phyloP scores from a whole-genome alignment of 495 filamentous ascomycete species.

The Lasiosphaeriaceae sp. region DNA sequence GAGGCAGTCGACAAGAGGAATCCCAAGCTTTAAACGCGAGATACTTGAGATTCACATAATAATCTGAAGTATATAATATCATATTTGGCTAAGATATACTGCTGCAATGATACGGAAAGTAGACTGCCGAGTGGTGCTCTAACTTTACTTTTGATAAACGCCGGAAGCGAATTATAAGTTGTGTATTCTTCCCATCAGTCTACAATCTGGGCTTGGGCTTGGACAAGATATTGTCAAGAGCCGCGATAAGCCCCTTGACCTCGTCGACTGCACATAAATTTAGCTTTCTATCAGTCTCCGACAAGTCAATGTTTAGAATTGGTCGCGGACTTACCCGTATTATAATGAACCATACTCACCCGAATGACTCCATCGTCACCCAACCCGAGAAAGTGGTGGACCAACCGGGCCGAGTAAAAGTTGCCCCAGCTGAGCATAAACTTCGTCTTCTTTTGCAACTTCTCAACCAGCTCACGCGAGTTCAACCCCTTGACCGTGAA shows the following conservation, averaged over 20 bases:
- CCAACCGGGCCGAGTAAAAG: conserved; percentile 63
- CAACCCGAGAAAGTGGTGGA: conserved; percentile 56
- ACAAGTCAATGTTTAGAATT: not conserved
- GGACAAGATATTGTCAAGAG: conserved; percentile 21
- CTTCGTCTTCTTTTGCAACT: conserved; percentile 50
- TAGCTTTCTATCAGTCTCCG: not conserved
- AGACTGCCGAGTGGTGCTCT: no score
- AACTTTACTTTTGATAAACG: no score
- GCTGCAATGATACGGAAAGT: no score
- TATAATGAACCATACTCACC: conserved; percentile 72
- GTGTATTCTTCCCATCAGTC: not conserved
- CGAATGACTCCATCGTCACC: conserved; percentile 60
- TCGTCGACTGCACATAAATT: conserved; percentile 47
- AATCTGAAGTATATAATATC: no score
- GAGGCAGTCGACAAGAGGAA: conserved; percentile 67
- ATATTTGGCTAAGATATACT: no score
- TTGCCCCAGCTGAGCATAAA: conserved; percentile 64
- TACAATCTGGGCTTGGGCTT: not conserved
- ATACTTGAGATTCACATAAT: not conserved
- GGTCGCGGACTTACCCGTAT: conserved; percentile 52
- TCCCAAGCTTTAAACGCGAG: conserved; percentile 23
- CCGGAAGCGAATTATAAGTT: no score
- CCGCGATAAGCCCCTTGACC: conserved; percentile 40
- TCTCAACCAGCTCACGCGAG: conserved; percentile 56
- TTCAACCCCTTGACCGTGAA: conserved; percentile 57